Base-by-base conservation (phyloP, 345 rosid species). In the Salix caprea region DNA sequence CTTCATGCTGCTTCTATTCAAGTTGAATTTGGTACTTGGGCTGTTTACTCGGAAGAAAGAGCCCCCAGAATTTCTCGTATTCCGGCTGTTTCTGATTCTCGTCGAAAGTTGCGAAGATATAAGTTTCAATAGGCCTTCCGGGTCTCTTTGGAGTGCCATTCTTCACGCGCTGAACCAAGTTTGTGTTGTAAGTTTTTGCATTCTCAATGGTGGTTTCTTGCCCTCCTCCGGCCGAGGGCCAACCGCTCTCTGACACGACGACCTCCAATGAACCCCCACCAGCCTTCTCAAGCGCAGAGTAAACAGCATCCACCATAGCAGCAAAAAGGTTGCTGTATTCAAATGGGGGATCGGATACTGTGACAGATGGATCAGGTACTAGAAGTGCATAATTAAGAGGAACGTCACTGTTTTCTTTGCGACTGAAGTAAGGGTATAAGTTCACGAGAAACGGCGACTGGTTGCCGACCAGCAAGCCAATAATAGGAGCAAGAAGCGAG, bases 361-460 rank as follows among this genome's bases (percentile, higher is more conserved):
- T 3, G 77, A 54, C 0, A 78, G 79, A 52, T 56, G 62, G 26
- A 18, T 56, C 24, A 23, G 62, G 12, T 6, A 68, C 81, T 77
- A 87, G 83, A 61, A 85, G 74, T 50, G 90, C 92, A 73, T 76
- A 87, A 14, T 86, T 70, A 50, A 87, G 85, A 37, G 69, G 66
- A 16, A 89, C 69, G 6, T 80, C 75, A 0, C 21, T 77, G 36
- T 79, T 72, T 15, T 13, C 79, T 0, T 36, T 2, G 73, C 81
- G 80, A 56, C 83, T 74, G 75, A 89, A 82, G 76, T 84, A 89
- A 1, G 87, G 77, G 36, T 87, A 89, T 15, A 83, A 56, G 82
- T 87, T 85, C 5, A 83, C 80, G 0, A 87, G 83, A 34, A 89
- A 77, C 4, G 82, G 89, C 0, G 89, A 80, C 42, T 78, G 65